Evolutionary conservation across 73 alveolate genomes (phyloP).

Genomic region (Symbiodinium natans): DNA sequence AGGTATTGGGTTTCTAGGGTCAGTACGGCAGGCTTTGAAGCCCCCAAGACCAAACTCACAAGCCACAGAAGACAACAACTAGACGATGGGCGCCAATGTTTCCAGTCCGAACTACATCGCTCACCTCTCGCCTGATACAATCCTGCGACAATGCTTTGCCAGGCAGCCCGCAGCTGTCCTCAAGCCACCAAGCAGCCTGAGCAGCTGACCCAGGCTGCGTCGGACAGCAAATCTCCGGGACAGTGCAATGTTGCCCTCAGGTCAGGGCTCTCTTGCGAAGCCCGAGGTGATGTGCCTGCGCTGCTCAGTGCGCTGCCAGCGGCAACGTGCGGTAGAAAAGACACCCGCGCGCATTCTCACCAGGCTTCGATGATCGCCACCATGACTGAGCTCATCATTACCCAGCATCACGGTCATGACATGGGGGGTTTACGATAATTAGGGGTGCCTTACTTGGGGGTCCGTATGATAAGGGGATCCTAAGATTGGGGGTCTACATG

Average conservation of each 20-base stretch:
- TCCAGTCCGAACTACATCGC: too few relatives aligned
- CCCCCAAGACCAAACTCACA: neutral
- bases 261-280: neutral
- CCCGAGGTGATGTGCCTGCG: neutral
- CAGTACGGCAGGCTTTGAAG: neutral
- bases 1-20: neutral
- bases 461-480: too few relatives aligned
- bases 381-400: too few relatives aligned
- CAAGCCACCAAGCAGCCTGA: constrained; percentile 92
- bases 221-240: too few relatives aligned
- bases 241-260: neutral
- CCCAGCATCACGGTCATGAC: too few relatives aligned
- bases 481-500: too few relatives aligned
- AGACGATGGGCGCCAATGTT: neutral
- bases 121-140: neutral
- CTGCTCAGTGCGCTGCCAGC: too few relatives aligned
- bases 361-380: too few relatives aligned
- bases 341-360: too few relatives aligned
- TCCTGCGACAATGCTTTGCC: neutral
- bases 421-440: too few relatives aligned
- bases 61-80: neutral
- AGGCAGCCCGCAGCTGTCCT: constrained; percentile 60
- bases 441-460: too few relatives aligned
- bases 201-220: neutral
- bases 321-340: too few relatives aligned